Evolutionary conservation across 306 rosid species (phyloP).

Genomic region (Prunus kanzakura): DNA sequence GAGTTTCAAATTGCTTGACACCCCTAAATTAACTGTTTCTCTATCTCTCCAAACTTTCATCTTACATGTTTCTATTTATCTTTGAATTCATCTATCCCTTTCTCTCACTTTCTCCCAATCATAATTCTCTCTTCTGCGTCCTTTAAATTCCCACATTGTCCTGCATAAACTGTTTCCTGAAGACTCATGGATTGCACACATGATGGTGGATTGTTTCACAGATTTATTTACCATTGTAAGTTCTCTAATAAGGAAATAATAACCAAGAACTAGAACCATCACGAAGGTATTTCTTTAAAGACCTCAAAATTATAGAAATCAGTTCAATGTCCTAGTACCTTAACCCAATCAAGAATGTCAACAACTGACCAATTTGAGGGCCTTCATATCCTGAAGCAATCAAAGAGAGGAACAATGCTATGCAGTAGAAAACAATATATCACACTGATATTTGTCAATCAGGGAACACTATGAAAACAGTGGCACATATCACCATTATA

Average conservation of each 20-base stretch:
- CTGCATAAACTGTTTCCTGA: background rate
- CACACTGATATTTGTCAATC: background rate
- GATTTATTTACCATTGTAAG: background rate
- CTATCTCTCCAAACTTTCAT: too few relatives aligned
- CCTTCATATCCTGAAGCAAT: background rate
- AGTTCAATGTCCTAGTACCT: background rate
- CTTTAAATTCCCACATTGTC: too few relatives aligned
- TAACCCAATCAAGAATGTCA: background rate
- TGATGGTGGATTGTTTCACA: background rate
- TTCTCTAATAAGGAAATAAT: background rate
- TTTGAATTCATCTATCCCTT: too few relatives aligned
- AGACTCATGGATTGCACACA: background rate
- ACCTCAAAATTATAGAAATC: too few relatives aligned
- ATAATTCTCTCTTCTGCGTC: too few relatives aligned
- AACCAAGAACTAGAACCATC: background rate
- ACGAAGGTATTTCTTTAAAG: background rate
- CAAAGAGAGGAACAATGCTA: background rate
- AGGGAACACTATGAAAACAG: background rate
- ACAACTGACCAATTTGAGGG: background rate
- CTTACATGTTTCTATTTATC: too few relatives aligned
- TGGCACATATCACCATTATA: slow-evolving; percentile 18
- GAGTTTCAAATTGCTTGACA: too few relatives aligned
- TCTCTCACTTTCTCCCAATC: too few relatives aligned
- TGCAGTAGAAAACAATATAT: background rate
- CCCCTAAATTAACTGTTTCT: too few relatives aligned